phyloP scores from a whole-genome alignment of 441 rosid species.

The Brassica balearica region DNA sequence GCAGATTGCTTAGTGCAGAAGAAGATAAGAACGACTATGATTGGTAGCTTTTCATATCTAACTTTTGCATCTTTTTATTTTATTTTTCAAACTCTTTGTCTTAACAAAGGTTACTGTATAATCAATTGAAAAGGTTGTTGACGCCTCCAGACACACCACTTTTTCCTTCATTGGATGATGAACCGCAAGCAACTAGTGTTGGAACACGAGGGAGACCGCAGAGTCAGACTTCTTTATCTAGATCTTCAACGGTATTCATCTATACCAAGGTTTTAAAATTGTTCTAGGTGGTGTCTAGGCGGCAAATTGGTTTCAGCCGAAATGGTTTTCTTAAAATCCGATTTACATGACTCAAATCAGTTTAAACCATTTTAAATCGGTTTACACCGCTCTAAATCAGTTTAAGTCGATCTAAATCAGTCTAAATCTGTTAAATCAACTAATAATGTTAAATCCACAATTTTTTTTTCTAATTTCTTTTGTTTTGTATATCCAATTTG shows the following conservation, averaged over 20 bases:
- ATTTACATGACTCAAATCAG: no score
- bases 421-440: no score
- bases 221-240: constrained; percentile 90
- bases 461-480: no score
- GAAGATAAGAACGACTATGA: constrained; percentile 98
- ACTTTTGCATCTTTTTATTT: constrained; percentile 10
- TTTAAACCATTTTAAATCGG: no score
- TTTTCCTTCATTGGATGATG: constrained; percentile 92
- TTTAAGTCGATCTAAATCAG: no score
- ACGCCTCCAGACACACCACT: constrained; percentile 99
- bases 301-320: no score
- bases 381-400: no score
- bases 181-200: constrained; percentile 63
- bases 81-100: constrained; percentile 30
- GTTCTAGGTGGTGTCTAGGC: no score
- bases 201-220: constrained; percentile 82
- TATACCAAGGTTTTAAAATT: neutral
- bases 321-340: no score
- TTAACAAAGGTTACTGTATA: constrained; percentile 45
- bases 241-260: constrained; percentile 85
- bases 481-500: no score
- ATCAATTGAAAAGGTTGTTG: constrained; percentile 71
- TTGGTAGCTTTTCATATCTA: constrained; percentile 57
- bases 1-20: constrained; percentile 83
- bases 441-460: no score